Base-by-base conservation (phyloP, 306 rosid species). In the Urtica urens region DNA sequence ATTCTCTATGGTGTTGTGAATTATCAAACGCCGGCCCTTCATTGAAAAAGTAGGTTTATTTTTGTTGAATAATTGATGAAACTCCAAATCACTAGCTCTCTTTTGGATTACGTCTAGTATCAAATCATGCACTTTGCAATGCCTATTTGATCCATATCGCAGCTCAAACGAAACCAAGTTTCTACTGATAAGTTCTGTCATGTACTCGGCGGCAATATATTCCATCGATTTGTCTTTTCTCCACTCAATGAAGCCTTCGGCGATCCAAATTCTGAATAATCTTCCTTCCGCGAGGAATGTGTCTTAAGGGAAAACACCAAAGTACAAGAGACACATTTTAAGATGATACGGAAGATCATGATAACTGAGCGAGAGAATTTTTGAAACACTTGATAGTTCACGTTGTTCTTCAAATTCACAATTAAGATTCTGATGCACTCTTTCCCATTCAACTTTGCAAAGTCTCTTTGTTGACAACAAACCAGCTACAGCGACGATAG, bases 291-390 rank as follows among this genome's bases (percentile, higher is more conserved):
- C 15, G 17, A 57, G 29, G 4, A 20, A 2, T 12, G 16, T 2
- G 19, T 48, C 47, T 16, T 48, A 55, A 0, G 64, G 64, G 27
- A 58, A 58, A 6, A 37, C 5, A 2, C 55, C 51, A 2, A 47
- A 48, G 34, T 58, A 46, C 27, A 48, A 48, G 64, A 24, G 48
- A 28, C 64, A 58, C 4, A 26, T 34, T 18, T 48, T 58, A 9
- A 58, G 46, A 13, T 58, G 47, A 24, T 46, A 21, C 9, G 64
- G 64, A 22, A 58, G 50, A 25, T 58, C 55, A 20, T 60, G 39
- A 12, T 38, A 60, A 60, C 65, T 30, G 6, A 34, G 34, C 24
- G 22, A 17, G 38, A 60, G 51, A 35, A 60, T 50, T 18, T 43
- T 38, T 8, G 37, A 33, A 10, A 49, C 18, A 3, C 44, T 60